Conservation (phyloP, 257 asterid genomes). For the Agastache rugosa region DNA sequence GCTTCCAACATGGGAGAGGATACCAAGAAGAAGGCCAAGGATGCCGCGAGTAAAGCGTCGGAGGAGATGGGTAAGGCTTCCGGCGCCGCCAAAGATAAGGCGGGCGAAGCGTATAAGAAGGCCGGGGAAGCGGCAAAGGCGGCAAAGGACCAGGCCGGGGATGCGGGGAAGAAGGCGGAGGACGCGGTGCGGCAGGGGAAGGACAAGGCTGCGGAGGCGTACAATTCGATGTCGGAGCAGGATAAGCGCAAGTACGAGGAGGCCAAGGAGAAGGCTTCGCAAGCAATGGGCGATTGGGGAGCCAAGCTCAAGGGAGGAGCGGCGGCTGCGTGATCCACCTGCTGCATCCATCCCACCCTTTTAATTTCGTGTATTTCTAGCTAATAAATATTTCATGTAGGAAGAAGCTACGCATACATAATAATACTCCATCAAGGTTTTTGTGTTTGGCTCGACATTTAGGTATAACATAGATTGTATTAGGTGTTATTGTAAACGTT, state of each 20-base stretch:
- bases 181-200: constrained; percentile 26
- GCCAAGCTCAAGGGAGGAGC: constrained; percentile 32
- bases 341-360: too few species aligned
- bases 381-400: too few species aligned
- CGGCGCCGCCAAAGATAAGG: neutral
- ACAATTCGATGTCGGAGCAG: constrained; percentile 41
- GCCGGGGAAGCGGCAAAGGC: constrained; percentile 27
- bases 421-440: too few species aligned
- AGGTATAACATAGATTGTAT: too few species aligned
- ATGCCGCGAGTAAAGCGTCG: constrained; percentile 22
- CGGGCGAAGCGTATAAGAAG: neutral
- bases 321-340: too few species aligned
- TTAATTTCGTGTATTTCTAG: too few species aligned
- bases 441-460: too few species aligned
- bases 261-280: constrained; percentile 62
- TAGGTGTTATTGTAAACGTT: too few species aligned
- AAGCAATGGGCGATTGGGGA: constrained; percentile 55
- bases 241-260: constrained; percentile 53
- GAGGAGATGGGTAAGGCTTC: neutral
- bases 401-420: too few species aligned
- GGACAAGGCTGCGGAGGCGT: constrained; percentile 32
- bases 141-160: constrained; percentile 26
- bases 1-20: constrained; percentile 22
- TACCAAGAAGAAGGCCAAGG: constrained; percentile 29
- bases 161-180: constrained; percentile 39